A percentile compares a stretch with the other conserved stretches of the same genome.
Conservation (phyloP, 306 rosid genomes). For the Cucumis melo region DNA sequence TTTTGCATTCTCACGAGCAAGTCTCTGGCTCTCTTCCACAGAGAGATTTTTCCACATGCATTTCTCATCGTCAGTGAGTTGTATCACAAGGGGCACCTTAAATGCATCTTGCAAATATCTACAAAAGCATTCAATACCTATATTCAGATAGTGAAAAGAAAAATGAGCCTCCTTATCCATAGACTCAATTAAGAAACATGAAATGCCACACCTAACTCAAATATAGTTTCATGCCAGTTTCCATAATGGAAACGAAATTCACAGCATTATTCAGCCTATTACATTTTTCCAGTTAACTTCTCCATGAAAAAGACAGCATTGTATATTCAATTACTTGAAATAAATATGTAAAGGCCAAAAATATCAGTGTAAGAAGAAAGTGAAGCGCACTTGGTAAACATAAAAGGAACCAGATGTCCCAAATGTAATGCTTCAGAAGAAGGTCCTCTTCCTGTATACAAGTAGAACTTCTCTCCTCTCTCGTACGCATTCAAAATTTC, state of each 20-base stretch:
- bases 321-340: background rate
- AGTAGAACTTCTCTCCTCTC: constrained; percentile 69
- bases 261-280: background rate
- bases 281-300: background rate
- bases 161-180: background rate
- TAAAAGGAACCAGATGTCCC: constrained; percentile 81
- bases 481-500: constrained; percentile 65
- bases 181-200: background rate
- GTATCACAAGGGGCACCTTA: constrained; percentile 90
- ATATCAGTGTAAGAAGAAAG: background rate
- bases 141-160: background rate
- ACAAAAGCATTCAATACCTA: constrained; percentile 10
- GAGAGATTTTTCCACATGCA: constrained; percentile 80
- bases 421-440: constrained; percentile 92
- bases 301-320: background rate
- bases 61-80: constrained; percentile 91
- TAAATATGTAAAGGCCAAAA: background rate
- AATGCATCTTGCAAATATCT: constrained; percentile 95
- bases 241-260: background rate
- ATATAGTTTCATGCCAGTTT: background rate
- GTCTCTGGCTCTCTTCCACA: constrained; percentile 66
- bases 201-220: background rate
- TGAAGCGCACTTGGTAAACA: constrained; percentile 73
- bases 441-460: constrained; percentile 88
- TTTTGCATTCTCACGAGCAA: constrained; percentile 81